Percentiles rank a stretch among this genome's conserved stretches.
These are phyloP conservation scores for Cylindrotheca fusiformis DNA, from an alignment of 108 stramenopile species.

Conservation along the genomic window DNA sequence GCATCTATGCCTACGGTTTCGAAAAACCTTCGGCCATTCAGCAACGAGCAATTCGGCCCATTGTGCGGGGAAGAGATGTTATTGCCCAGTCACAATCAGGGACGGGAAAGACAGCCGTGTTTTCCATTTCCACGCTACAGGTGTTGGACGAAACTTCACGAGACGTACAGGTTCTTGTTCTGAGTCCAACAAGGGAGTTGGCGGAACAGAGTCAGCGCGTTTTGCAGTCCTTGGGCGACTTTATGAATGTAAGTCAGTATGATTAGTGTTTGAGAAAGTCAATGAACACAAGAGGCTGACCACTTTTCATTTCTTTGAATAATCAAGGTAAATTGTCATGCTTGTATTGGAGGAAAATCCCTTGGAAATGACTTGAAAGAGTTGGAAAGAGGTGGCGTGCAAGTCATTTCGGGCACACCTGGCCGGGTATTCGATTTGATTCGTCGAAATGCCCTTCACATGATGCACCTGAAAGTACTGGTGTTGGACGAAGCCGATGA, in stretches of 20 bases:
- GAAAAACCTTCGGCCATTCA: conserved; percentile 98
- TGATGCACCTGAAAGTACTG: conserved; percentile 78
- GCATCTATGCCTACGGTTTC: conserved; percentile 97
- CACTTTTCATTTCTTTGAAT: too few relatives aligned
- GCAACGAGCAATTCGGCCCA: conserved; percentile 97
- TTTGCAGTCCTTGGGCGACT: conserved; percentile 90
- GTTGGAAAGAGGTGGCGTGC: conserved; percentile 85
- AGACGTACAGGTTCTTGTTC: conserved; percentile 89
- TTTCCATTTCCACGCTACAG: conserved; percentile 94
- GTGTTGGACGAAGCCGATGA: conserved; percentile 99
- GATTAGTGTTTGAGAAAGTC: background rate
- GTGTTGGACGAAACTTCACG: conserved; percentile 71
- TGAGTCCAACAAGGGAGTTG: conserved; percentile 97
- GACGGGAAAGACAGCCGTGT: conserved; percentile 97
- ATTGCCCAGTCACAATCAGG: conserved; percentile 98
- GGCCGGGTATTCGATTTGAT: conserved; percentile 99
- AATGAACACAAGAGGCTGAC: too few relatives aligned
- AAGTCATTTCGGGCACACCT: conserved; percentile 97
- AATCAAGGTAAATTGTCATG: conserved; percentile 73
- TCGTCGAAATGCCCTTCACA: conserved; percentile 83
- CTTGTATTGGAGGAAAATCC: conserved; percentile 97
- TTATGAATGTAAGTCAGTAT: conserved; percentile 82
- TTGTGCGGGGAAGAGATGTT: conserved; percentile 91
- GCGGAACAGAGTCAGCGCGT: conserved; percentile 98
- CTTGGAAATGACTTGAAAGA: conserved; percentile 92